Base-by-base conservation (phyloP, 148 eudicot species). In the Persicaria maculosa region DNA sequence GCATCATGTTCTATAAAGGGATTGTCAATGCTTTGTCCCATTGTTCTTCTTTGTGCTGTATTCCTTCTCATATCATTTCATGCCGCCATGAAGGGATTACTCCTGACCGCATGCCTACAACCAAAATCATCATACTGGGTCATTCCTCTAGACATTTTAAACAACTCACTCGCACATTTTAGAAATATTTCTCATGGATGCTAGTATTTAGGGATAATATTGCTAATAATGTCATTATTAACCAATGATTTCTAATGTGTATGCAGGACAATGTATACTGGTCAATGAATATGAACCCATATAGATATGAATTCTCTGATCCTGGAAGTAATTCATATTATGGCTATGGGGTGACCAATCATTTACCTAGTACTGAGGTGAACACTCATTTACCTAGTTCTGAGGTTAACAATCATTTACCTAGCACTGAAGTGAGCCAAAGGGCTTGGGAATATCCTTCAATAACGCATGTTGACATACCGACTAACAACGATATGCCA, bases 381-480 rank as follows among this genome's bases (percentile, higher is more conserved):
- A 84, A 75, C 72, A 65, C 5, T 65, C 70, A 65, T 65, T 65
- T 65, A 65, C 70, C 47, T 65, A 65, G 47, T 31, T 31, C 40
- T 2, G 46, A 40, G 45, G 70, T 31, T 17, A 65, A 31, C 47
- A 65, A 5, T 65, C 70, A 65, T 65, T 65, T 65, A 65, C 70
- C 70, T 65, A 65, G 47, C 43, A 65, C 46, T 71, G 95, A 88
- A 79, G 70, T 79, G 72, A 84, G 73, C 72, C 84, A 82, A 50
- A 77, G 91, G 75, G 81, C 84, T 57, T 90, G 95, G 91, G 90
- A 90, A 50, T 90, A 83, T 77, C 83, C 90, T 83, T 77, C 91
- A 65, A 20, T 83, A 31, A 50, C 82, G 77, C 86, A 79, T 44
- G 52, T 84, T 40, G 87, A 86, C 84, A 83, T 88, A 50, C 86